Percentiles rank a stretch among this genome's conserved stretches.
Evolutionary conservation across 164 flowering plant species (phyloP).

Genomic region (Magnolia officinalis): DNA sequence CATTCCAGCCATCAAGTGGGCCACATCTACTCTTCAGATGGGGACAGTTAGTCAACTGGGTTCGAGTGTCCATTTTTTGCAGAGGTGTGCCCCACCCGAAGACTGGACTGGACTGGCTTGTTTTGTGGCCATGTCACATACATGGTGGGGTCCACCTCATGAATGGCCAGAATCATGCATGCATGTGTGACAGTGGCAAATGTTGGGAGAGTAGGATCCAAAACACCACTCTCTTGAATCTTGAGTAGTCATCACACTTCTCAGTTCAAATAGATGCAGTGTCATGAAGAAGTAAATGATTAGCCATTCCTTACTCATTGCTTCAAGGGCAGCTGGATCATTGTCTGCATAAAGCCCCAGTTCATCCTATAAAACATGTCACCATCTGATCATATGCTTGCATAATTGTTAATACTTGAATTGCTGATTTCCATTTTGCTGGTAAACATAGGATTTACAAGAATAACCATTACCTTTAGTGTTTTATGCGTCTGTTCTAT

Average conservation of each 20-base stretch:
- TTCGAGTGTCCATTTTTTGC: too few species aligned
- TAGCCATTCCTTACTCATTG: constrained; percentile 56
- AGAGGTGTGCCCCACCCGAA: too few species aligned
- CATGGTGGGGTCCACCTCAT: too few species aligned
- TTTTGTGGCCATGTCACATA: too few species aligned
- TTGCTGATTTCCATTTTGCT: neutral
- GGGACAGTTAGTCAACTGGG: too few species aligned
- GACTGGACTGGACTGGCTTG: too few species aligned
- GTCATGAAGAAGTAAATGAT: neutral
- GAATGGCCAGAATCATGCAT: neutral
- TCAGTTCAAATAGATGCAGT: neutral
- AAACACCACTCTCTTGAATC: neutral
- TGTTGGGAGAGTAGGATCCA: neutral
- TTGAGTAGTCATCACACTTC: neutral
- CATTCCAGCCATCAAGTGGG: too few species aligned
- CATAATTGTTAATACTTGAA: neutral
- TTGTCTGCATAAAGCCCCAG: constrained; percentile 80
- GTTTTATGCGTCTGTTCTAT: constrained; percentile 59
- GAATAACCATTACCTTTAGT: constrained; percentile 52
- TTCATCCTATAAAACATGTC: constrained; percentile 54
- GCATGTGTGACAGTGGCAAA: neutral
- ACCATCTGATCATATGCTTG: constrained; percentile 8
- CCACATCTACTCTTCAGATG: too few species aligned
- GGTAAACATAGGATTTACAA: neutral
- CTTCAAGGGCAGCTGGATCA: constrained; percentile 91